Conservation (phyloP, 768 basidiomycete genomes). For the Leccinum boreale region DNA sequence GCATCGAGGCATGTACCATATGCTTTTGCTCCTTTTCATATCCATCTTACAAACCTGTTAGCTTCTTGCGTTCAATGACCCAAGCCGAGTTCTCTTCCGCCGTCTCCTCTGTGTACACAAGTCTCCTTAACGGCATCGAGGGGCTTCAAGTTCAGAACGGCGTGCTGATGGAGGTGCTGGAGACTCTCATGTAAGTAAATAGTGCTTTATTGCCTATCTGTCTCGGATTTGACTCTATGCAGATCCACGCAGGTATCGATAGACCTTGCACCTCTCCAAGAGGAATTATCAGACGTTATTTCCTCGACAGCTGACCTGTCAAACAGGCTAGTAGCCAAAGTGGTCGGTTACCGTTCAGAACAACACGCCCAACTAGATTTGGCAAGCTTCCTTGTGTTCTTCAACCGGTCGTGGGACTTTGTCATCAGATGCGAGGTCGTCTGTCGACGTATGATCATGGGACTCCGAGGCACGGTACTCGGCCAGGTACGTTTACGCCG, state of each 20-base stretch:
- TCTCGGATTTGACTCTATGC: not conserved
- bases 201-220: not conserved
- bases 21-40: slow-evolving; percentile 4
- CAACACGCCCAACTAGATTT: slow-evolving; percentile 73
- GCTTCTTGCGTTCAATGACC: slow-evolving; percentile 60
- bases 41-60: slow-evolving; percentile 37
- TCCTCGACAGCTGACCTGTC: slow-evolving; percentile 81
- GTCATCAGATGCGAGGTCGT: slow-evolving; percentile 85
- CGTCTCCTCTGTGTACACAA: slow-evolving; percentile 57
- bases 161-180: slow-evolving; percentile 58
- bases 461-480: slow-evolving; percentile 81
- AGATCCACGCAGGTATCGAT: slow-evolving; percentile 40
- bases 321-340: slow-evolving; percentile 76
- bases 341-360: slow-evolving; percentile 74
- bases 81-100: slow-evolving; percentile 66
- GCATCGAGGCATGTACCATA: slow-evolving; percentile 22
- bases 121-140: slow-evolving; percentile 62
- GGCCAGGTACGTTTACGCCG: slow-evolving; percentile 55
- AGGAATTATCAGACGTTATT: slow-evolving; percentile 74
- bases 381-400: slow-evolving; percentile 73
- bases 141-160: slow-evolving; percentile 60
- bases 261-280: slow-evolving; percentile 47
- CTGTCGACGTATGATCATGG: slow-evolving; percentile 89
- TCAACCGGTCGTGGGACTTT: slow-evolving; percentile 86
- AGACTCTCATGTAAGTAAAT: slow-evolving; percentile 40